Base-by-base conservation (phyloP, 1,139 yeast genomes). In the Debaryomycetaceae sp. region DNA sequence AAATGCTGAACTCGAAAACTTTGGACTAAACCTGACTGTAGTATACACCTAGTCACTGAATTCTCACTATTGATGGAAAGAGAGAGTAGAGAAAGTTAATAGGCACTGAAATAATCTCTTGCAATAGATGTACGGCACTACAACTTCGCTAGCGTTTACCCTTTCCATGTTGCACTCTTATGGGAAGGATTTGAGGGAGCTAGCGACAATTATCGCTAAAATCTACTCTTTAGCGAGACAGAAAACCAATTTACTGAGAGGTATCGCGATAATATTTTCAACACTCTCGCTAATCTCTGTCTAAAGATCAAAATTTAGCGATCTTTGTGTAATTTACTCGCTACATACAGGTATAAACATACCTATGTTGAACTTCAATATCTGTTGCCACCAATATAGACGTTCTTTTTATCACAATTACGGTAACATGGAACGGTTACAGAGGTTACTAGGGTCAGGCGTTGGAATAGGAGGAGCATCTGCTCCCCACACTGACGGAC, bases 401-500 rank as follows among this genome's bases (percentile, higher is more conserved):
- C 26, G 4, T 8, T 11, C 26, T 22, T 11, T 22, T 22, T 22
- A 8, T 2, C 7, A 22, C 26, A 22, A 22, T 11, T 8, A 22
- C 26, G 26, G 26, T 22, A 31, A 39, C 9, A 83, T 84, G 92
- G 88, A 84, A 61, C 77, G 87, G 69, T 70, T 84, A 61, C 92
- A 83, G 56, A 74, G 91, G 70, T 67, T 83, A 52, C 68, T 81
- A 55, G 87, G 84, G 33, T 78, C 79, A 40, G 73, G 78, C 30
- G 81, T 79, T 14, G 81, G 81, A 17, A 64, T 76, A 39, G 82
- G 81, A 6, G 82, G 80, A 16, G 75, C 70, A 9, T 70, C 70
- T 5, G 65, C 79, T 9, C 71, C 78, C 3, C 75, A 70, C 45
- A 64, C 77, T 40, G 96, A 86, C 54, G 81, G 85, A 2, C 91